Evolutionary conservation across 352 stramenopile genomes (phyloP), one percentile per base, ranked within the genome.

Genomic region (Chrysophaeum taylorii): DNA sequence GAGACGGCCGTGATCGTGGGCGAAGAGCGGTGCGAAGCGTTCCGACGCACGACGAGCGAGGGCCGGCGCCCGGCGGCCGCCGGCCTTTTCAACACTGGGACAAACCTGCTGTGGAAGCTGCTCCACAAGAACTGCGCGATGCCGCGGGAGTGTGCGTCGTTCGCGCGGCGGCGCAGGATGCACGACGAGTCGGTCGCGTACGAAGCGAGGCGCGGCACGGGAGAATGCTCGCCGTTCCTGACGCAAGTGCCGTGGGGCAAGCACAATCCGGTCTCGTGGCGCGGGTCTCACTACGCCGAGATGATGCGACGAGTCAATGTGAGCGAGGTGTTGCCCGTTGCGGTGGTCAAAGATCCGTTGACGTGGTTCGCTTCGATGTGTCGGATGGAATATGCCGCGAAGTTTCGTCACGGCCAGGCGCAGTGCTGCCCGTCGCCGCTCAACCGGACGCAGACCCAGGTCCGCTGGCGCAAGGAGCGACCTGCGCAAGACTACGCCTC

Each of bases 351-450:
- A 69, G 82, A 89, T 79, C 82, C 82, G 29, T 78, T 82, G n/a
- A 79, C 68, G 25, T 89, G 82, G 82, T 85, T 88, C 79, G 69
- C 78, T 64, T 81, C 69, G 63, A 84, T 87, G 77, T 89, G 82
- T 73, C 73, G 75, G 50, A 63, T 63, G 52, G 52, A 38, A 12
- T 63, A 63, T 31, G 52, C 52, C 9, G 52, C 29, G 9, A 63
- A 39, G 25, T 63, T 63, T 31, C 52, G 52, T 15, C 52, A 63
- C 52, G 29, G 29, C 52, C 52, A 63, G 25, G n/a, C 25, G 27
- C 52, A 63, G 52, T 63, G 52, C 52, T 63, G 52, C 52, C 52
- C 52, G 9, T 25, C 12, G 9, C 52, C 52, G 9, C 9, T 63
- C 25, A 39, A n/a, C 27, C 36, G 14, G 52, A 63, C 52, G 52